A percentile compares a stretch with the other conserved stretches of the same genome.
phyloP scores from a whole-genome alignment of 2,329 filamentous ascomycete species.

The Pseudofabraea citricarpa region DNA sequence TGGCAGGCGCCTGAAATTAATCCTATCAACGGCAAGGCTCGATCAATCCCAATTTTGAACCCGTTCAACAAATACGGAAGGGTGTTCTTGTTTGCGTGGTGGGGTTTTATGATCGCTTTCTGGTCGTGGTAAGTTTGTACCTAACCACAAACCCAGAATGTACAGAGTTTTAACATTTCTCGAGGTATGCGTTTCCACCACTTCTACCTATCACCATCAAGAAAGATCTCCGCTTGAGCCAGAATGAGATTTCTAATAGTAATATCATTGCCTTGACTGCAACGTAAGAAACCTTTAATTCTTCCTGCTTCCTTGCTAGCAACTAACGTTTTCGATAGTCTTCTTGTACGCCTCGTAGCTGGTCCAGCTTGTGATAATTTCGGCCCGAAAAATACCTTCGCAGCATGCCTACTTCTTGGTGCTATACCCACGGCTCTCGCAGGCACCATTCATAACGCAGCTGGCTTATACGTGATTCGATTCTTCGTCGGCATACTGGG shows the following conservation, averaged over 20 bases:
- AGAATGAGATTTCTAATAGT: conserved; percentile 72
- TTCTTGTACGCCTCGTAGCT: conserved; percentile 69
- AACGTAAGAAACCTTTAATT: too few relatives aligned
- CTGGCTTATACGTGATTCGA: conserved; percentile 62
- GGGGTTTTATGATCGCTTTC: conserved; percentile 79
- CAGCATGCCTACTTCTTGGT: conserved; percentile 67
- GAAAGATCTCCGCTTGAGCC: conserved; percentile 65
- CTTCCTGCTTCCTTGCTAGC: too few relatives aligned
- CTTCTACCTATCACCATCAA: conserved; percentile 76
- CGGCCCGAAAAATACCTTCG: conserved; percentile 74
- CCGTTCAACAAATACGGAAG: conserved; percentile 71
- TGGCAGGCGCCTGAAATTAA: conserved; percentile 64
- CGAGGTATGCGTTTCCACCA: conserved; percentile 78
- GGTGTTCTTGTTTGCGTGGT: conserved; percentile 83
- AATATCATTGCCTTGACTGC: conserved; percentile 77
- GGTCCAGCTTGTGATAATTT: conserved; percentile 80
- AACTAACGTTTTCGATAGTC: too few relatives aligned
- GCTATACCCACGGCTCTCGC: conserved; percentile 76
- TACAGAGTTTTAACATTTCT: too few relatives aligned
- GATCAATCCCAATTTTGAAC: conserved; percentile 72
- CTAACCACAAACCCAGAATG: too few relatives aligned
- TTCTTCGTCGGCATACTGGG: conserved; percentile 78
- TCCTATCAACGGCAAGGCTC: conserved; percentile 75
- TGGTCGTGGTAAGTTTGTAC: conserved; percentile 88
- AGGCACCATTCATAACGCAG: conserved; percentile 63